phyloP scores from a whole-genome alignment of 495 filamentous ascomycete genomes.

The Penicillium paxilli region DNA sequence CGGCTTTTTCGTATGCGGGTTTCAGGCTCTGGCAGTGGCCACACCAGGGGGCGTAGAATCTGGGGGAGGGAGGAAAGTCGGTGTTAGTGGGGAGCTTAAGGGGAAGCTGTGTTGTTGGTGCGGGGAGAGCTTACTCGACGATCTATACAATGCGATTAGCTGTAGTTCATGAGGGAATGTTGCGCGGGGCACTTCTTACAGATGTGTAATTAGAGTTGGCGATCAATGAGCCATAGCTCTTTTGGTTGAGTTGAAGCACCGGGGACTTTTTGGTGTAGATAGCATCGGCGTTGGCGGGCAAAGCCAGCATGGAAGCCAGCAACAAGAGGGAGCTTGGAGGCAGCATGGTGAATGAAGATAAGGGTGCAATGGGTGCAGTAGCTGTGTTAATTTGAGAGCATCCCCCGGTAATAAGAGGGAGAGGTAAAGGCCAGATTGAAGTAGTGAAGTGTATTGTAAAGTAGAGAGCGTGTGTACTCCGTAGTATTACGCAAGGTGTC shows the following conservation, averaged over 20 bases:
- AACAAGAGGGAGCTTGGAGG: constrained; percentile 29
- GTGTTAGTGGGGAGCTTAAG: constrained; percentile 5
- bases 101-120: constrained; percentile 1
- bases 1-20: constrained; percentile 92
- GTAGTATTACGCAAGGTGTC: too few species aligned
- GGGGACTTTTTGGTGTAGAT: constrained; percentile 86
- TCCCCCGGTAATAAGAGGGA: background rate
- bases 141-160: constrained; percentile 43
- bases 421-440: constrained; percentile 12
- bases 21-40: constrained; percentile 96
- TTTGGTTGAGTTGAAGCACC: constrained; percentile 82
- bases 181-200: too few species aligned
- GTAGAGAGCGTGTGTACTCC: constrained; percentile 14
- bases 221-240: constrained; percentile 81
- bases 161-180: constrained; percentile 6
- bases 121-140: constrained; percentile 59
- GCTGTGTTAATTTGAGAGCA: background rate
- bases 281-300: constrained; percentile 63
- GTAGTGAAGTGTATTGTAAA: too few species aligned
- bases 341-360: constrained; percentile 26
- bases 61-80: constrained; percentile 33
- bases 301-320: constrained; percentile 54
- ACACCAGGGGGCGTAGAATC: constrained; percentile 96
- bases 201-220: constrained; percentile 87
- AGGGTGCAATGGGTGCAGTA: background rate